Conservation (phyloP, 306 rosid species). For the Trifolium subterraneum region DNA sequence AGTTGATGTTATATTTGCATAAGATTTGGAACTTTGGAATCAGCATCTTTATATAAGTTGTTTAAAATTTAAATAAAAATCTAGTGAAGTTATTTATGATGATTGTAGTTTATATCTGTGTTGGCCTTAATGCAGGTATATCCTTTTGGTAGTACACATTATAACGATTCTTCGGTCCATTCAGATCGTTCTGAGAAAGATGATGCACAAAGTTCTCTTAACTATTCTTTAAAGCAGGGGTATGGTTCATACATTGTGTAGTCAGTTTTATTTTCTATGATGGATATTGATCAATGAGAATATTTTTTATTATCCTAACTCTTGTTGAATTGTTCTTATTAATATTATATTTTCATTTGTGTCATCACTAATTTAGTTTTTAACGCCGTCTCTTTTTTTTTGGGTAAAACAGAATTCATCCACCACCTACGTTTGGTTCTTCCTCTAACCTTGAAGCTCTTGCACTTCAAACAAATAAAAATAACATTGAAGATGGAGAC, state of each 20-base stretch:
- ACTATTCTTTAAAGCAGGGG: slow-evolving; percentile 72
- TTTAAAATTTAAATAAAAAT: slow-evolving; percentile 27
- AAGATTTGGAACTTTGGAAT: slow-evolving; percentile 31
- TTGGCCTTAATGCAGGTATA: slow-evolving; percentile 68
- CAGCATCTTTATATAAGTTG: slow-evolving; percentile 23
- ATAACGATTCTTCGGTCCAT: slow-evolving; percentile 61
- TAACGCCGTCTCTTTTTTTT: slow-evolving; percentile 27
- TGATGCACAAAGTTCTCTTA: slow-evolving; percentile 90
- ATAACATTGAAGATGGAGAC: slow-evolving; percentile 65
- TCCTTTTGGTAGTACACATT: slow-evolving; percentile 62
- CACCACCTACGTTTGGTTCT: slow-evolving; percentile 98
- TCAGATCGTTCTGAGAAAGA: slow-evolving; percentile 84
- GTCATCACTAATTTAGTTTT: slow-evolving; percentile 33
- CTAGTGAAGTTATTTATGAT: slow-evolving; percentile 10
- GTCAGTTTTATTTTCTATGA: slow-evolving; percentile 26
- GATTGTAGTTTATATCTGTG: slow-evolving; percentile 15
- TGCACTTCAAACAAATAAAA: slow-evolving; percentile 62
- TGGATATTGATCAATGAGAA: slow-evolving; percentile 9
- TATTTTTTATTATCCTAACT: background rate
- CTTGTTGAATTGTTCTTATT: slow-evolving; percentile 16
- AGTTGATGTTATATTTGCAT: slow-evolving; percentile 26
- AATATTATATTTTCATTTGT: slow-evolving; percentile 25
- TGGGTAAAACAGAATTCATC: slow-evolving; percentile 64
- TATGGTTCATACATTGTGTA: slow-evolving; percentile 47
- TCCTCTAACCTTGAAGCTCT: slow-evolving; percentile 80